These are phyloP conservation scores for Dictyostelium purpureum DNA, from an alignment of 78 protist species.

Conservation along the genomic window DNA sequence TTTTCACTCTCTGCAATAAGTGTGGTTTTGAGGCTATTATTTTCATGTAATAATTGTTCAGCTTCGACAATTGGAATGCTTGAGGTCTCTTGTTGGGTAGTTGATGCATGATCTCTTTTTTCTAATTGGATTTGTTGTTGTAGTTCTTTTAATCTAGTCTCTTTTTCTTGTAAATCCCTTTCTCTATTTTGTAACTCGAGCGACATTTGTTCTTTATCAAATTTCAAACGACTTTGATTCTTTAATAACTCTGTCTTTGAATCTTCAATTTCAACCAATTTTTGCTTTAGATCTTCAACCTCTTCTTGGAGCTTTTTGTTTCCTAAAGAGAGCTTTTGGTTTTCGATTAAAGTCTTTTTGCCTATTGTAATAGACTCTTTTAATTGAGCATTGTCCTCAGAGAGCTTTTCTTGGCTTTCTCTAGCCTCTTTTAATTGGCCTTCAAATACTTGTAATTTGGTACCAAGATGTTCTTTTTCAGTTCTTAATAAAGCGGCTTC, in stretches of 20 bases:
- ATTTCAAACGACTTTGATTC: neutral
- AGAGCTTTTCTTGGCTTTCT: constrained; percentile 59
- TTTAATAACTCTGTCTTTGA: neutral
- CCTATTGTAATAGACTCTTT: constrained; percentile 51
- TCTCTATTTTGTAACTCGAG: neutral
- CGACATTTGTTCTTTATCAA: neutral
- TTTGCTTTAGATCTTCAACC: constrained; percentile 4
- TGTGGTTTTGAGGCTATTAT: neutral
- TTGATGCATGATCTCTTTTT: neutral
- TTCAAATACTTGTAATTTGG: constrained; percentile 47
- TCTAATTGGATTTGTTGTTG: neutral
- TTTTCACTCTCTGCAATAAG: neutral
- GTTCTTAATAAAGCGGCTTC: constrained; percentile 16
- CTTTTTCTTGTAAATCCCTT: neutral
- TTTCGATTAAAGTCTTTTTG: constrained; percentile 48
- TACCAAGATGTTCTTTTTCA: constrained; percentile 48
- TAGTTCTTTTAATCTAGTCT: neutral
- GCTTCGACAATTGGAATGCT: neutral
- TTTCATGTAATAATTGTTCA: neutral
- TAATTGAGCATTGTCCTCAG: constrained; percentile 63
- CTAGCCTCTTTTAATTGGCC: constrained; percentile 53
- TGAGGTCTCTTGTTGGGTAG: no score
- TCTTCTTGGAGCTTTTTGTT: constrained; percentile 51
- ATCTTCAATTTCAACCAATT: constrained; percentile 3
- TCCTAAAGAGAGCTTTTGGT: constrained; percentile 20